A percentile compares a stretch with the other conserved stretches of the same genome.
These are phyloP conservation scores for Gymnopilus junonius DNA, from an alignment of 768 basidiomycete genomes.

Conservation along the genomic window DNA sequence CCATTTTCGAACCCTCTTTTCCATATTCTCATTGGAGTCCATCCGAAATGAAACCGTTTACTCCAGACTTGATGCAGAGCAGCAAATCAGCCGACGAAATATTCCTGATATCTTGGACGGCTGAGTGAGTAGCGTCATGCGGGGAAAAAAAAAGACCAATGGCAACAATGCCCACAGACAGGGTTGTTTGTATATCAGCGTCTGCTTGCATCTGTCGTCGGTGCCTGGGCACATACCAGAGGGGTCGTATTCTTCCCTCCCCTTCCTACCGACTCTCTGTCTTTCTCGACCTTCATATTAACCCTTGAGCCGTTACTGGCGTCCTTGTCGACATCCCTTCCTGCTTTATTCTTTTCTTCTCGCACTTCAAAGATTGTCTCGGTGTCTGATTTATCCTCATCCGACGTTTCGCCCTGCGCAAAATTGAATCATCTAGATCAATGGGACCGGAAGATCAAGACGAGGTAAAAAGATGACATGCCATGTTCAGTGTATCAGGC, in stretches of 20 bases:
- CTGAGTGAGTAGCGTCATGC: background rate
- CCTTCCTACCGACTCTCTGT: background rate
- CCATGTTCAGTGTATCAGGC: slow-evolving; percentile 14
- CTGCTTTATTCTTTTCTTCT: background rate
- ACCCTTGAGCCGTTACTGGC: background rate
- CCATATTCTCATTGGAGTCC: background rate
- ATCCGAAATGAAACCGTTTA: slow-evolving; percentile 5
- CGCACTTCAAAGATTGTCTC: slow-evolving; percentile 23
- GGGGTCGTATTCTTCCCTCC: background rate
- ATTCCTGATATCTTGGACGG: background rate
- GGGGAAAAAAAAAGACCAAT: background rate
- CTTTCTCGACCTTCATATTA: background rate
- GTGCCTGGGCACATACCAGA: background rate
- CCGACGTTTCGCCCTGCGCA: slow-evolving; percentile 8
- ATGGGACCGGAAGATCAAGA: background rate
- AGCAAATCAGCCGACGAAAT: background rate
- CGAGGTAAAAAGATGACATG: background rate
- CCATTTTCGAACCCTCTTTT: background rate
- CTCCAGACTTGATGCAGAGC: background rate
- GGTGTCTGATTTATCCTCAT: slow-evolving; percentile 21
- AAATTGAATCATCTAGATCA: background rate
- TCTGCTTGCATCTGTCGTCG: background rate
- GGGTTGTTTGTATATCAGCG: background rate
- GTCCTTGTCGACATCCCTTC: background rate
- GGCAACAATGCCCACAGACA: background rate